Evolutionary conservation across 1,284 basidiomycete species (phyloP), one percentile per base, ranked within the genome.

Genomic region (Albatrellus sp.): DNA sequence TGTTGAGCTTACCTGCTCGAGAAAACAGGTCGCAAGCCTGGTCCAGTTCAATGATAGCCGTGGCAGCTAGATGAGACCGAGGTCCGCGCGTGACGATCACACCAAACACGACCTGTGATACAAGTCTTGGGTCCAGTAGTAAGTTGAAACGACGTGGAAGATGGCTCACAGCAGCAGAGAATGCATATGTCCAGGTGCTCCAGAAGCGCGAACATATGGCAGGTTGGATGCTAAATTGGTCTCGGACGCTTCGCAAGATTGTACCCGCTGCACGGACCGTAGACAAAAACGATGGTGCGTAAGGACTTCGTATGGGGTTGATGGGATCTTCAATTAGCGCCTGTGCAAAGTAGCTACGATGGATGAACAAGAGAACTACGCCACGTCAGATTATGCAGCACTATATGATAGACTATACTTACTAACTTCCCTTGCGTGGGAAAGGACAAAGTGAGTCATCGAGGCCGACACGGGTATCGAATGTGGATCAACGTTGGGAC

Each of bases 381-480:
- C 43, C 41, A 39, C 44, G 37, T 52, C 41, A 40, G 48, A 12
- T 24, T 13, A 11, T 20, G 17, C 10, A 7, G 37, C 8, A 46
- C 6, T 8, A 5, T 8, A 11, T 24, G 16, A 29, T 3, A 19
- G 31, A 3, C 14, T 31, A 8, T 40, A 62, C 62, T 56, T 46
- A 64, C 63, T 53, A 28, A 61, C 54, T 57, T 65, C 61, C 28
- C 59, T 55, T 30, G 58, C 54, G 34, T 60, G 58, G 62, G 54
- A 75, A 55, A 49, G 72, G 63, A 61, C 72, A 73, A 54, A 69
- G 58, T 50, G 69, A 61, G 54, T 52, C 61, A 65, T 60, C 42
- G 61, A 58, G 7, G 54, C 53, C 16, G 54, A 41, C 30, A 60
- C 37, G 29, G 58, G 54, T 6, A 55, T 11, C 0, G 43, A 35